Conservation (phyloP, 2,329 filamentous ascomycete species). For the Diaporthe destruens region DNA sequence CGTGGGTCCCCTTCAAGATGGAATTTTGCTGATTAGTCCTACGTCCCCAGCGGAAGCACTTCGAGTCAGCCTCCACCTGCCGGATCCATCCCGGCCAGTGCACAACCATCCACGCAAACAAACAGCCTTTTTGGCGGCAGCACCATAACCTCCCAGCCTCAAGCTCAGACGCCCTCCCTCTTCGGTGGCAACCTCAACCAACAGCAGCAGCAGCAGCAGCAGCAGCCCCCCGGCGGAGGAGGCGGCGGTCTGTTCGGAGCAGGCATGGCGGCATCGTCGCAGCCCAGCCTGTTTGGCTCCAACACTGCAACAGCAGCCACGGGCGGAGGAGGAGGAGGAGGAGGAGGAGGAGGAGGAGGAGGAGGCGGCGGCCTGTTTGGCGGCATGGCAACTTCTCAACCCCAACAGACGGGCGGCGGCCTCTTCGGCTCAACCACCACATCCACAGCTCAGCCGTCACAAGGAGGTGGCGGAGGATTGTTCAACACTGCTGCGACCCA, state of each 20-base stretch:
- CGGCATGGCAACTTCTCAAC: slow-evolving; percentile 33
- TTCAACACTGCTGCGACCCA: slow-evolving; percentile 46
- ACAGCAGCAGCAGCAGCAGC: slow-evolving; percentile 46
- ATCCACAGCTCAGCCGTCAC: slow-evolving; percentile 43
- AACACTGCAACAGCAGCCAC: slow-evolving; percentile 43
- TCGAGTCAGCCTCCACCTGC: slow-evolving; percentile 51
- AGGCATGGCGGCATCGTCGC: slow-evolving; percentile 44
- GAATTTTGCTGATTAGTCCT: slow-evolving; percentile 26
- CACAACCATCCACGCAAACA: slow-evolving; percentile 47
- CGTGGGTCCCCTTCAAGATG: slow-evolving; percentile 36
- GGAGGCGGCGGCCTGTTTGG: slow-evolving; percentile 41
- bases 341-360: slow-evolving; percentile 19
- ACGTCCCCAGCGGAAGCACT: slow-evolving; percentile 44
- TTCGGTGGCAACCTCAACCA: slow-evolving; percentile 50
- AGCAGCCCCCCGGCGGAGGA: slow-evolving; percentile 19
- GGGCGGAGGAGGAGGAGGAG: slow-evolving; percentile 23
- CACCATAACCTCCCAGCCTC: slow-evolving; percentile 33
- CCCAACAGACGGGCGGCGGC: slow-evolving; percentile 46
- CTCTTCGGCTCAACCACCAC: slow-evolving; percentile 50
- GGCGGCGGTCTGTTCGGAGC: slow-evolving; percentile 49
- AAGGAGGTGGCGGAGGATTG: slow-evolving; percentile 43
- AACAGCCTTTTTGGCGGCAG: slow-evolving; percentile 53
- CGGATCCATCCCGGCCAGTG: slow-evolving; percentile 43
- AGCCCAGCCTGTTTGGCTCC: slow-evolving; percentile 42
- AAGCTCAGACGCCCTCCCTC: slow-evolving; percentile 44